phyloP scores from a whole-genome alignment of 306 rosid species.

The Gastrolobium villosum region DNA sequence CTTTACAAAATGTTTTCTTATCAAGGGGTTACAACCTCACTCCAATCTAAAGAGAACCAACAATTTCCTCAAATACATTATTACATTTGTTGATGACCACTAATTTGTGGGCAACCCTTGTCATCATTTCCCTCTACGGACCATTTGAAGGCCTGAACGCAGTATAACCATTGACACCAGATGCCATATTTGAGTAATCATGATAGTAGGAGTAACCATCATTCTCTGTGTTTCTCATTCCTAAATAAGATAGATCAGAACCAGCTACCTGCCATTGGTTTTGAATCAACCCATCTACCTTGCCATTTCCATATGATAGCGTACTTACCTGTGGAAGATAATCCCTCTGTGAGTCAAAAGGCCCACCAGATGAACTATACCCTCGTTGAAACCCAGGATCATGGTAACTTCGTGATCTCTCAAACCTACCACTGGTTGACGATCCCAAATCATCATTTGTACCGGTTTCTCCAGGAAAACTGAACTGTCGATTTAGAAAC shows the following conservation, averaged over 20 bases:
- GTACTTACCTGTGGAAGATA: constrained; percentile 65
- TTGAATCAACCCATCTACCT: constrained; percentile 73
- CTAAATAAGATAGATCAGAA: constrained; percentile 72
- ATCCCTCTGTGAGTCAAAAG: constrained; percentile 67
- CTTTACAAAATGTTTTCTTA: constrained; percentile 91
- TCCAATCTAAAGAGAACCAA: constrained; percentile 74
- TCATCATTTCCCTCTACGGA: constrained; percentile 61
- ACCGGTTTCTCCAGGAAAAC: constrained; percentile 79
- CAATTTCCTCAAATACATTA: constrained; percentile 73
- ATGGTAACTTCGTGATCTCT: constrained; percentile 83
- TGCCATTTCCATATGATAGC: constrained; percentile 73
- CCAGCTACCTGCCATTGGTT: constrained; percentile 80
- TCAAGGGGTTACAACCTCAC: constrained; percentile 80
- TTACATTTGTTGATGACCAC: constrained; percentile 65
- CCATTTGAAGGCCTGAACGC: constrained; percentile 92
- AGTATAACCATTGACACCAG: constrained; percentile 77
- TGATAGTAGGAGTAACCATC: constrained; percentile 79
- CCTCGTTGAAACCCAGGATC: constrained; percentile 76
- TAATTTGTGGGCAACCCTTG: constrained; percentile 50
- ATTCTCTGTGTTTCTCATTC: constrained; percentile 67
- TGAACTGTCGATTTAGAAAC: constrained; percentile 76
- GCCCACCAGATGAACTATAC: constrained; percentile 60
- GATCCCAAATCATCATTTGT: constrained; percentile 70
- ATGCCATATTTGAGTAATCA: constrained; percentile 75
- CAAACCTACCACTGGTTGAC: constrained; percentile 79